A percentile compares a stretch with the other conserved stretches of the same genome.
phyloP scores from a whole-genome alignment of 352 stramenopile genomes.

The Pythium plurisporium region DNA sequence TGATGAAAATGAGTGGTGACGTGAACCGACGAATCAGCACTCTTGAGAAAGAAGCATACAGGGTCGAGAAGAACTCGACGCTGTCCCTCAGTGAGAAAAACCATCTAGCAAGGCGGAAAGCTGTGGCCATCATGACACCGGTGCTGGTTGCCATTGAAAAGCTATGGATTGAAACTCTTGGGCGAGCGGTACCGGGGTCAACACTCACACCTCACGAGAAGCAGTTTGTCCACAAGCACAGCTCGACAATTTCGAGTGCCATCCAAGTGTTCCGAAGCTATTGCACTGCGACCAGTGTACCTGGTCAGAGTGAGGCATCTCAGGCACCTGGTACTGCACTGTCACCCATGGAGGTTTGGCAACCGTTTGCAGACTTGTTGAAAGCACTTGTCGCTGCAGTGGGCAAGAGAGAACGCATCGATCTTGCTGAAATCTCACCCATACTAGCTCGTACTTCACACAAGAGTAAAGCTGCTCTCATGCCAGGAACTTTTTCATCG shows the following conservation, averaged over 20 bases:
- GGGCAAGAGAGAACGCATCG: conserved; percentile 44
- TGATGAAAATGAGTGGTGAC: conserved; percentile 73
- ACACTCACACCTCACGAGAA: conserved; percentile 64
- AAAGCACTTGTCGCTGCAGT: conserved; percentile 43
- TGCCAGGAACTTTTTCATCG: conserved; percentile 39
- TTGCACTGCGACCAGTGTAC: conserved; percentile 28
- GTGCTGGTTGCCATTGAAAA: conserved; percentile 62
- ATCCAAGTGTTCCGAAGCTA: conserved; percentile 41
- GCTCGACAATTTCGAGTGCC: conserved; percentile 39
- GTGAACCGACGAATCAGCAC: conserved; percentile 61
- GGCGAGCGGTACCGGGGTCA: conserved; percentile 11
- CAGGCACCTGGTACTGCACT: neutral
- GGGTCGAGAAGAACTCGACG: conserved; percentile 66
- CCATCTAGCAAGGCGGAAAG: conserved; percentile 60
- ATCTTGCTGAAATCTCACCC: conserved; percentile 72
- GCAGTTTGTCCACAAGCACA: conserved; percentile 66
- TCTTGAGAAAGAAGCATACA: conserved; percentile 67
- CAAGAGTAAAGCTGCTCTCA: conserved; percentile 38
- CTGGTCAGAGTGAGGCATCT: neutral
- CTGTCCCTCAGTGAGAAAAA: conserved; percentile 59
- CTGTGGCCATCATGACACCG: conserved; percentile 82
- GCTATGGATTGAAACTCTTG: conserved; percentile 64
- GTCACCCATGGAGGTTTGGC: conserved; percentile 38
- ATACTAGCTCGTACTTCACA: conserved; percentile 41
- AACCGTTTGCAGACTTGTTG: conserved; percentile 70